Percentiles rank a stretch among this genome's conserved stretches.
Evolutionary conservation across 371 early-diverging fungal genomes (phyloP).

Genomic region (Lichtheimia corymbifera): DNA sequence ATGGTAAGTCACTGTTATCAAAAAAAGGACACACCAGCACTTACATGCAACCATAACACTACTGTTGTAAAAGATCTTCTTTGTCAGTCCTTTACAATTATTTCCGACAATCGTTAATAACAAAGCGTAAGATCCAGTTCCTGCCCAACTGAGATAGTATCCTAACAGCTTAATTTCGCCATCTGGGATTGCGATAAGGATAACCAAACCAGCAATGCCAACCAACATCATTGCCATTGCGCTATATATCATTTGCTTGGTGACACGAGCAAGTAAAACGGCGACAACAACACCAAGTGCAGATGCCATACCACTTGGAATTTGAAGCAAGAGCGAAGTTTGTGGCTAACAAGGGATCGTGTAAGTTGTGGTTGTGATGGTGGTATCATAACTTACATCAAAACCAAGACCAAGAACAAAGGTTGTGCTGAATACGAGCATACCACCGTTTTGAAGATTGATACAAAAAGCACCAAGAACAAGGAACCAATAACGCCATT

Average conservation of each 20-base stretch:
- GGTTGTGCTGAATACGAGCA: constrained; percentile 29
- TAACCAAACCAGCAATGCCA: constrained; percentile 20
- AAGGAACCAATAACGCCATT: constrained; percentile 27
- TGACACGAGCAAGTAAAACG: constrained; percentile 3
- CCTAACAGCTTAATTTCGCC: constrained; percentile 25
- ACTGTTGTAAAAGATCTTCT: constrained; percentile 25
- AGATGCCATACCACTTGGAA: constrained; percentile 16
- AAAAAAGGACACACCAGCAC: not conserved
- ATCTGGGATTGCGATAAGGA: constrained; percentile 29
- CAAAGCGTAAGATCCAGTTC: constrained; percentile 24
- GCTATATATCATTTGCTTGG: constrained; percentile 12
- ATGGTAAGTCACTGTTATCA: not conserved
- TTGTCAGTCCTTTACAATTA: constrained; percentile 20
- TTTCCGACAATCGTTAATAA: constrained; percentile 19
- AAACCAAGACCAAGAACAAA: constrained; percentile 32
- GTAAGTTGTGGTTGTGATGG: not conserved
- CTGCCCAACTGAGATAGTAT: constrained; percentile 27
- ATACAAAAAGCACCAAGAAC: constrained; percentile 22
- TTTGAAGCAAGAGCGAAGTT: constrained; percentile 24
- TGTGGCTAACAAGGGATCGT: constrained; percentile 9
- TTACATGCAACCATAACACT: constrained; percentile 24
- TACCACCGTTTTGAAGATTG: constrained; percentile 36
- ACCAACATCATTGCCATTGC: constrained; percentile 13
- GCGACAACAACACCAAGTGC: constrained; percentile 15
- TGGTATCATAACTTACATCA: constrained; percentile 11